Conservation (phyloP, 2,329 filamentous ascomycete species). For the Colletotrichum horii region DNA sequence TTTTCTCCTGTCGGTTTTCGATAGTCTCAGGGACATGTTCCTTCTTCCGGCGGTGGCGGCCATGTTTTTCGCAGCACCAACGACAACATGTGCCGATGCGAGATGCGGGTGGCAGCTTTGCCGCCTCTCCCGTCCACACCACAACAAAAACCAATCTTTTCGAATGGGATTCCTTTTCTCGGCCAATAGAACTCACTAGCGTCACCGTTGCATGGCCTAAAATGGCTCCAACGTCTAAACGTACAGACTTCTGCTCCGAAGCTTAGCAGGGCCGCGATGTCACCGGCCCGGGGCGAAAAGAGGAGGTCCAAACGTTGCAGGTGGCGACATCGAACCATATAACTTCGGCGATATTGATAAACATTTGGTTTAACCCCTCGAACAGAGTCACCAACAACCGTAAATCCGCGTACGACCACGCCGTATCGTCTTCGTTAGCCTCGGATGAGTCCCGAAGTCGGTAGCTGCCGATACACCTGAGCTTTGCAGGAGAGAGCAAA, state of each 20-base stretch:
- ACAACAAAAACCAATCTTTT: background rate
- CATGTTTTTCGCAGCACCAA: background rate
- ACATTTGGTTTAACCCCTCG: background rate
- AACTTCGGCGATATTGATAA: background rate
- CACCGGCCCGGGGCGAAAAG: background rate
- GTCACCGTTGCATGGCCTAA: background rate
- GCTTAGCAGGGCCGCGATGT: background rate
- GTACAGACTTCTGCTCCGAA: background rate
- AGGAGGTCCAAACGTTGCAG: background rate
- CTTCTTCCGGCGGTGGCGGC: background rate
- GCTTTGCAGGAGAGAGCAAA: background rate
- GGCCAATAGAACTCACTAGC: constrained; percentile 13
- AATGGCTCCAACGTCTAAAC: background rate
- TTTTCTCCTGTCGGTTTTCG: background rate
- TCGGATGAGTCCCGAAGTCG: constrained; percentile 10
- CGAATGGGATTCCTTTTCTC: background rate
- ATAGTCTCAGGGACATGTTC: constrained; percentile 1
- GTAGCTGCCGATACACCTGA: constrained; percentile 2
- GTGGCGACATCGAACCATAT: constrained; percentile 15
- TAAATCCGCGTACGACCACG: background rate
- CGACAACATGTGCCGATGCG: background rate
- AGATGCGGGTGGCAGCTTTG: background rate
- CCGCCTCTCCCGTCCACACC: background rate
- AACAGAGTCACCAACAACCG: background rate
- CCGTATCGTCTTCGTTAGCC: background rate